Percentiles rank a stretch among this genome's conserved stretches.
These are phyloP conservation scores for Citrus medica DNA, from an alignment of 345 rosid species.

Conservation along the genomic window DNA sequence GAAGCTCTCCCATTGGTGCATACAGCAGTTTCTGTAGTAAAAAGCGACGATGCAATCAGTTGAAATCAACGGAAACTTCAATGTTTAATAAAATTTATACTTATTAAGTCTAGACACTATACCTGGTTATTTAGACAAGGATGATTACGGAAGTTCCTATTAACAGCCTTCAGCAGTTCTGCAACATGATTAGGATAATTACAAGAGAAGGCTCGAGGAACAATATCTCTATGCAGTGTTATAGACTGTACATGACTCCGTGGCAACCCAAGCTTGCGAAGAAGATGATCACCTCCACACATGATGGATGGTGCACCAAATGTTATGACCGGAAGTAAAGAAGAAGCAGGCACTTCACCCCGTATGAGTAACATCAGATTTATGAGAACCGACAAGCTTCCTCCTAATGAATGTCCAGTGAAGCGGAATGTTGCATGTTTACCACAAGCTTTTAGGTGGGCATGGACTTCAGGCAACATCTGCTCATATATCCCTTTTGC, in stretches of 20 bases:
- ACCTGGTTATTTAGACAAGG: conserved; percentile 91
- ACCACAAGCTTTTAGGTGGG: conserved; percentile 67
- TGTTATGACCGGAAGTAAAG: conserved; percentile 85
- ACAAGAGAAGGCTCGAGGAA: conserved; percentile 96
- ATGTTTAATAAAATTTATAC: neutral
- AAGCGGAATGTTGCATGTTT: conserved; percentile 70
- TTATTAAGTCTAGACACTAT: conserved; percentile 1
- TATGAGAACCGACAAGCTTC: conserved; percentile 82
- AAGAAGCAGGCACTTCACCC: conserved; percentile 72
- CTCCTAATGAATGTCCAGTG: conserved; percentile 97
- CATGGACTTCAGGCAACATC: conserved; percentile 80
- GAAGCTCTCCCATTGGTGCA: conserved; percentile 92
- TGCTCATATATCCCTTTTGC: conserved; percentile 93
- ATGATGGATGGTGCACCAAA: conserved; percentile 91
- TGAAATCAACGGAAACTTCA: neutral
- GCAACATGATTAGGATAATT: conserved; percentile 78
- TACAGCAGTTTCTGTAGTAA: conserved; percentile 64
- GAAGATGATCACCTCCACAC: conserved; percentile 92
- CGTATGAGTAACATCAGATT: conserved; percentile 84
- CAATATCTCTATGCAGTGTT: conserved; percentile 91
- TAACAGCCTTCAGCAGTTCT: conserved; percentile 80
- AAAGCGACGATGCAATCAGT: neutral
- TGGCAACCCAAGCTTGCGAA: conserved; percentile 77
- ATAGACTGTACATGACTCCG: conserved; percentile 64
- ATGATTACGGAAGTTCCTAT: conserved; percentile 76